Evolutionary conservation across 345 rosid species (phyloP).

Genomic region (Corchorus capsularis): DNA sequence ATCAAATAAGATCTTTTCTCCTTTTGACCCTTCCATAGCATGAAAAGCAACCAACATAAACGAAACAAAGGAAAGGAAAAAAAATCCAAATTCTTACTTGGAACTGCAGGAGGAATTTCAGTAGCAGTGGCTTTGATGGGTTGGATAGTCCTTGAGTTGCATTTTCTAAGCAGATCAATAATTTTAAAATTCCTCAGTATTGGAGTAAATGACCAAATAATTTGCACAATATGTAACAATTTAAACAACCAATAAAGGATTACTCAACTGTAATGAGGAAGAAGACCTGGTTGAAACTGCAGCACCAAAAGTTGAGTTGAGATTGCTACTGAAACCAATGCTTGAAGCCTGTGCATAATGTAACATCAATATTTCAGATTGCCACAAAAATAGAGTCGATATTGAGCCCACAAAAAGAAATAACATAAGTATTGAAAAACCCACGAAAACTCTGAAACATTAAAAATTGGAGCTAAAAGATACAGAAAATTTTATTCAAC

Average conservation of each 20-base stretch:
- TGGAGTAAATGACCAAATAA: background rate
- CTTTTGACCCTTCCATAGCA: too few species aligned
- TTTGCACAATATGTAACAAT: background rate
- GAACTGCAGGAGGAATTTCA: slow-evolving; percentile 59
- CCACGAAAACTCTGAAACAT: background rate
- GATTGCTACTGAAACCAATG: slow-evolving; percentile 40
- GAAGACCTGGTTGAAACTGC: slow-evolving; percentile 41
- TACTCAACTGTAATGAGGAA: slow-evolving; percentile 65
- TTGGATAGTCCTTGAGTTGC: slow-evolving; percentile 45
- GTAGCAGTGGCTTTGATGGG: slow-evolving; percentile 86
- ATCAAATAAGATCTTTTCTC: too few species aligned
- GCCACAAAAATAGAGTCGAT: background rate
- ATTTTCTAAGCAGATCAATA: slow-evolving; percentile 37
- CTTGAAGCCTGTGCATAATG: slow-evolving; percentile 38
- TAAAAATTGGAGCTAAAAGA: background rate
- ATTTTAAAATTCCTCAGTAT: background rate
- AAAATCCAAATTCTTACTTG: slow-evolving; percentile 45
- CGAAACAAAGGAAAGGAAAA: background rate
- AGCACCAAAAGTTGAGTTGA: slow-evolving; percentile 48
- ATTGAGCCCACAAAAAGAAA: too few species aligned
- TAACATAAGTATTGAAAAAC: too few species aligned
- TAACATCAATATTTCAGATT: background rate
- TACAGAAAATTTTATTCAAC: background rate
- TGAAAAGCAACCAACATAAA: too few species aligned
- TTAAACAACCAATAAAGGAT: background rate